Evolutionary conservation across 2,329 filamentous ascomycete species (phyloP).

Genomic region (Fusarium xyrophilum): DNA sequence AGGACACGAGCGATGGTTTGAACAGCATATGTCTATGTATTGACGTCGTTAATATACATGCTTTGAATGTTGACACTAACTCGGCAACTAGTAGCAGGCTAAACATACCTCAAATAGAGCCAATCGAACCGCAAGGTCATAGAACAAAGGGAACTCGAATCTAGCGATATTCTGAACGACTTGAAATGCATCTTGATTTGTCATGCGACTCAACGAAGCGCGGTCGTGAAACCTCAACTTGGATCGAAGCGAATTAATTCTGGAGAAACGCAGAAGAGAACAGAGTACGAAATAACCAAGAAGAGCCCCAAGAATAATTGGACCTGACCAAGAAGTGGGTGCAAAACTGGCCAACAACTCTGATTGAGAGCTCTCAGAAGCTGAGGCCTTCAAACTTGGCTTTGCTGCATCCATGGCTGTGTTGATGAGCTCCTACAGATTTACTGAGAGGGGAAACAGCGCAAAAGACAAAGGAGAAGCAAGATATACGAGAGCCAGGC

Average conservation of each 20-base stretch:
- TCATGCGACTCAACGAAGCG: conserved; percentile 50
- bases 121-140: conserved; percentile 48
- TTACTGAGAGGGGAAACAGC: not conserved
- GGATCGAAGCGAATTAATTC: conserved; percentile 42
- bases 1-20: conserved; percentile 49
- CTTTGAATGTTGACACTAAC: not conserved
- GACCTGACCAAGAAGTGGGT: conserved; percentile 23
- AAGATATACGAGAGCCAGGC: not conserved
- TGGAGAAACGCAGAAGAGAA: conserved; percentile 47
- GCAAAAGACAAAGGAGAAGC: not conserved
- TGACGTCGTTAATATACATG: not conserved
- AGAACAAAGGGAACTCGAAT: conserved; percentile 50
- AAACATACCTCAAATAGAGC: conserved; percentile 50
- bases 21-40: conserved; percentile 50
- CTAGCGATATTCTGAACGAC: conserved; percentile 48
- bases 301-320: conserved; percentile 31
- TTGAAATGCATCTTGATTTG: conserved; percentile 53
- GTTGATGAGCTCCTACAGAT: not conserved
- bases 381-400: conserved; percentile 15
- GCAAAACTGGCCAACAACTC: not conserved
- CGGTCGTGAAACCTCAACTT: conserved; percentile 46
- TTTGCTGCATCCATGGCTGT: conserved; percentile 15
- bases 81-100: not conserved
- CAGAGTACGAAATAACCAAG: conserved; percentile 47
- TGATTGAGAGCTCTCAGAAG: not conserved